These are phyloP conservation scores for Rhynchospora tenuis DNA, from an alignment of 176 grass and related monocot genomes.

Conservation along the genomic window DNA sequence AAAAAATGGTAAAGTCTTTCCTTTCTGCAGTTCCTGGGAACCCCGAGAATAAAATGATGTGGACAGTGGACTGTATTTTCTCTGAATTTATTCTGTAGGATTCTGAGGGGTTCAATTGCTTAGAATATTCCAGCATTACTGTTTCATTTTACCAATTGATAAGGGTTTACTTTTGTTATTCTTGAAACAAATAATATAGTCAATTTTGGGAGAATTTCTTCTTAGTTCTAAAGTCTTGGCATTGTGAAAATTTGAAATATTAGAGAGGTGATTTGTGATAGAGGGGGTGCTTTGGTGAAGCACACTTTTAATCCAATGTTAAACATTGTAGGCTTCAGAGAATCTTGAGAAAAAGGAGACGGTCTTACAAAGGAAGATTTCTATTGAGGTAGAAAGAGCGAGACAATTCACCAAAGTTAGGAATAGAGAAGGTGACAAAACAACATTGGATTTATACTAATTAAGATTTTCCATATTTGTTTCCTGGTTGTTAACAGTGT, in stretches of 20 bases:
- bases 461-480: neutral
- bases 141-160: too few species aligned
- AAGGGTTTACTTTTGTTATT: neutral
- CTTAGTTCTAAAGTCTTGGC: neutral
- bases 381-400: conserved; percentile 65
- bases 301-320: neutral
- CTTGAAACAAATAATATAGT: neutral
- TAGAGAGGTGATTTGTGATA: neutral
- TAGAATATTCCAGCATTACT: too few species aligned
- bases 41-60: too few species aligned
- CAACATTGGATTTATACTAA: neutral
- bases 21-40: too few species aligned
- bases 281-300: too few species aligned
- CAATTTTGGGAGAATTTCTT: neutral
- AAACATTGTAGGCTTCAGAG: conserved; percentile 49
- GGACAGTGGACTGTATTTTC: too few species aligned
- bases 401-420: conserved; percentile 63
- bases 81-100: too few species aligned
- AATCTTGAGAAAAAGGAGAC: conserved; percentile 61
- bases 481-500: neutral
- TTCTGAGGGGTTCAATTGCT: too few species aligned
- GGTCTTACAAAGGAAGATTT: conserved; percentile 78
- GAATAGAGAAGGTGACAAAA: conserved; percentile 54
- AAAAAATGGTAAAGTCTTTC: too few species aligned
- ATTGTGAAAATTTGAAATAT: neutral